Conservation (phyloP, 2,329 filamentous ascomycete genomes). For the Sclerotinia subarctica region DNA sequence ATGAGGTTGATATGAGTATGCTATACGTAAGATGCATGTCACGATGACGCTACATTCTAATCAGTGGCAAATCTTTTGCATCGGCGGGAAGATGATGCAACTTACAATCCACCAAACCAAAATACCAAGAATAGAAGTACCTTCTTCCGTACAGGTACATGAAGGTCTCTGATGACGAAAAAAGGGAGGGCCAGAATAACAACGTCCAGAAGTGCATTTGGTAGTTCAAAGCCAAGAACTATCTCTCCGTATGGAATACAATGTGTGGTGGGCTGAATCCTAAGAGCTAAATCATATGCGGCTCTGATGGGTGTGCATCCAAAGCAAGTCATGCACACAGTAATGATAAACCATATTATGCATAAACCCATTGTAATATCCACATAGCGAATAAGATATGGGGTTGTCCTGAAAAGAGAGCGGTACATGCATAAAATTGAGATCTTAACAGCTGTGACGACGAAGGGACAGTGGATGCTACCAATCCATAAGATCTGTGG, state of each 20-base stretch:
- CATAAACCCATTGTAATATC: conserved; percentile 2
- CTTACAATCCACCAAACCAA: conserved; percentile 20
- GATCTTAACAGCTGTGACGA: conserved; percentile 18
- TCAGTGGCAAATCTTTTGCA: background rate
- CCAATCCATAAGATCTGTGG: conserved; percentile 12
- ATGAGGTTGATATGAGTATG: conserved; percentile 16
- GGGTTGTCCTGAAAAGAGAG: conserved; percentile 8
- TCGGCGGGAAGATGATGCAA: background rate
- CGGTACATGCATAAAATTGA: conserved; percentile 18
- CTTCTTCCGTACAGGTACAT: conserved; percentile 19
- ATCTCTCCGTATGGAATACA: conserved; percentile 14
- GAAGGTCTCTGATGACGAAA: conserved; percentile 16
- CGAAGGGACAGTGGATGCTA: conserved; percentile 8
- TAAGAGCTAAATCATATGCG: conserved; percentile 15
- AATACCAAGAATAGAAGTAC: conserved; percentile 14
- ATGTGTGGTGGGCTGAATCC: conserved; percentile 4
- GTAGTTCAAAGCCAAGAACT: conserved; percentile 11
- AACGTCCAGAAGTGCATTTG: conserved; percentile 9
- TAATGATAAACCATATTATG: conserved; percentile 8
- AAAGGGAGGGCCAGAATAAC: conserved; percentile 14
- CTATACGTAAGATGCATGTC: conserved; percentile 17
- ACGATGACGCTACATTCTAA: conserved; percentile 7
- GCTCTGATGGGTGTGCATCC: conserved; percentile 15
- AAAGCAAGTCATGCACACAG: conserved; percentile 6
- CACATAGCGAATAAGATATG: conserved; percentile 11